A percentile compares a stretch with the other conserved stretches of the same genome.
phyloP scores from a whole-genome alignment of 345 rosid species.

The Boechera divaricarpa region DNA sequence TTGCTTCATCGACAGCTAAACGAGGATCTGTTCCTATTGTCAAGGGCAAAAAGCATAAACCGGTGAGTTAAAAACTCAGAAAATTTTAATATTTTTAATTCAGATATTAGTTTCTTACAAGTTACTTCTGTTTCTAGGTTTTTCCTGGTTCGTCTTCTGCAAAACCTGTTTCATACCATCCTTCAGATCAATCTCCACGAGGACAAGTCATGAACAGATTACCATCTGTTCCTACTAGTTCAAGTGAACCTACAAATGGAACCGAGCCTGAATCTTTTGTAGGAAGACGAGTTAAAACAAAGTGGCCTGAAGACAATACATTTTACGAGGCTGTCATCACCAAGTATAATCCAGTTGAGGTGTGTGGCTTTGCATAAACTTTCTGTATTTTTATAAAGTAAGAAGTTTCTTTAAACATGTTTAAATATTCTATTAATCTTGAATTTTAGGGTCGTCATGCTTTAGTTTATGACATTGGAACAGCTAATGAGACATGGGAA shows the following conservation, averaged over 20 bases:
- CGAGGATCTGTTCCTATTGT: slow-evolving; percentile 60
- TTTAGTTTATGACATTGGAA: slow-evolving; percentile 79
- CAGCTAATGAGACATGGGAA: slow-evolving; percentile 86
- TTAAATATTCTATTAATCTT: slow-evolving; percentile 10
- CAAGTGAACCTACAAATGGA: slow-evolving; percentile 57
- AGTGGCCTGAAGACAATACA: slow-evolving; percentile 96
- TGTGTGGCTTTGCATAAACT: slow-evolving; percentile 36
- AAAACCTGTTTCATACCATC: slow-evolving; percentile 60
- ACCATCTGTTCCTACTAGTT: slow-evolving; percentile 55
- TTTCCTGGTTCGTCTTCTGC: slow-evolving; percentile 64
- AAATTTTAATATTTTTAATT: slow-evolving; percentile 2
- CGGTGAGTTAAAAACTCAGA: slow-evolving; percentile 54
- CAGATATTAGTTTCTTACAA: background rate
- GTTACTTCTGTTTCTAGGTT: slow-evolving; percentile 50
- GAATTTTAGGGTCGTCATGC: slow-evolving; percentile 75
- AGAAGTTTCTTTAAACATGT: slow-evolving; percentile 8
- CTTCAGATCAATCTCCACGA: slow-evolving; percentile 66
- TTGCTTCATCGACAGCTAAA: slow-evolving; percentile 64
- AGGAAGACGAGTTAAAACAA: slow-evolving; percentile 79
- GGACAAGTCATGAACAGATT: slow-evolving; percentile 63
- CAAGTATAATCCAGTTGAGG: slow-evolving; percentile 67
- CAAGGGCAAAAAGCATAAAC: slow-evolving; percentile 79
- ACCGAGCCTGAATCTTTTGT: slow-evolving; percentile 55
- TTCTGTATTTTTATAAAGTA: background rate
- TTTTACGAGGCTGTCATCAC: slow-evolving; percentile 90